These are phyloP conservation scores for Kingdonia uniflora DNA, from an alignment of 164 flowering plant species.

Conservation along the genomic window DNA sequence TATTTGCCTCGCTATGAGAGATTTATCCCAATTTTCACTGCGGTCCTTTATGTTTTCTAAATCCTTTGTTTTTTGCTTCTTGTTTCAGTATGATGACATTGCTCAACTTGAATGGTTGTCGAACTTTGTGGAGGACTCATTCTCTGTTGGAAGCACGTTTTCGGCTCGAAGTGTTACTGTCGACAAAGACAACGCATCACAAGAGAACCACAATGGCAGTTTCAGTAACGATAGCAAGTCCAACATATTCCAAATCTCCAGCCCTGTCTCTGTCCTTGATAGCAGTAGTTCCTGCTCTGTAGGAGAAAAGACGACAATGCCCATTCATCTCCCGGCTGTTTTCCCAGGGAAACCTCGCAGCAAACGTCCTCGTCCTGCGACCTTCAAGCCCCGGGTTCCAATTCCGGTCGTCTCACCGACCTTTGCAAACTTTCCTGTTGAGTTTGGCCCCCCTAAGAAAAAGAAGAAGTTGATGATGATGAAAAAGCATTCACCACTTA, in stretches of 20 bases:
- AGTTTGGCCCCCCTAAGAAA: conserved; percentile 7
- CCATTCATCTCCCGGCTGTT: conserved; percentile 24
- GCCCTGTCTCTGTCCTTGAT: conserved; percentile 82
- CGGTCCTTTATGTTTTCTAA: background rate
- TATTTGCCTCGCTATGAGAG: too few species aligned
- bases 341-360: conserved; percentile 59
- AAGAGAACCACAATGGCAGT: background rate
- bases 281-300: conserved; percentile 68
- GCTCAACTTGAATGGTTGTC: conserved; percentile 86
- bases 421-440: conserved; percentile 19
- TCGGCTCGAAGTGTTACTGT: conserved; percentile 13
- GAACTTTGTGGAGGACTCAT: conserved; percentile 75
- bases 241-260: conserved; percentile 41
- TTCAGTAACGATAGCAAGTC: background rate
- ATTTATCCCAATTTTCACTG: too few species aligned
- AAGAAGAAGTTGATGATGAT: conserved; percentile 52
- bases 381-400: conserved; percentile 47
- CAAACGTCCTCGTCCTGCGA: conserved; percentile 82
- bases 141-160: conserved; percentile 34
- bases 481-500: conserved; percentile 17
- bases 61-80: background rate
- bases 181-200: conserved; percentile 18
- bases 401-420: conserved; percentile 40
- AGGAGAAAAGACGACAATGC: conserved; percentile 20
- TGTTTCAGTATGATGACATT: conserved; percentile 69